Base-by-base conservation (phyloP, 768 basidiomycete species). In the Russula sp. region DNA sequence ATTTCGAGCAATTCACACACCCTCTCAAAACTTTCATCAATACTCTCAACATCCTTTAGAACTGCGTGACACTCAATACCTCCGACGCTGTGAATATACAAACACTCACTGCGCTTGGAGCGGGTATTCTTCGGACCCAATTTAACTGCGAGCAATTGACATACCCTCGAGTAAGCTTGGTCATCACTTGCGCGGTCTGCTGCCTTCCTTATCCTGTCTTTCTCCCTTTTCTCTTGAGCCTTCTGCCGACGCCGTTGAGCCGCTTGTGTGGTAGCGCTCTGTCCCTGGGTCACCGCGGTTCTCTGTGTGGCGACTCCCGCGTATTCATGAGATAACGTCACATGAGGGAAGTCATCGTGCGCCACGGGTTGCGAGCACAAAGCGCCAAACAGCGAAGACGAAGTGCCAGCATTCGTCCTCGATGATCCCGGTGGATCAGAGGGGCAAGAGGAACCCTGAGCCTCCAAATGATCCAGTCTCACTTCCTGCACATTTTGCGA, bases 1-100 rank as follows among this genome's bases (percentile, higher is more conserved):
- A 59, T 51, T 11, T 28, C 11, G 18, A 59, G 58, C 20, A 59
- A 50, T 1, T 14, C 26, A 38, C 49, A 59, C 6, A 59, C 40
- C 16, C 11, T 26, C 36, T 36, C 13, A 36, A 36, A 34, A 11
- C 4, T 11, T 34, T 34, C 1, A 9, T 44, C 42, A 8, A 59
- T 14, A 3, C 8, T 8, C 44, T 49, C n/a, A 36, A 59, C 57
- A 20, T 14, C 22, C 0, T 28, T 1, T 16, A 59, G 18, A 36
- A 50, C 58, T 59, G 36, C 4, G n/a, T 13, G 18, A 50, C 14
- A 20, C 24, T 50, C 48, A 26, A 50, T 28, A 38, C n/a, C 16
- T 16, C 22, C 5, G 24, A 36, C 28, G 20, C 22, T 34, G 11
- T 7, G 32, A 22, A 22, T 20, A 16, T 11, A 18, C 11, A 20